Percentiles rank a stretch among this genome's conserved stretches.
phyloP scores from a whole-genome alignment of 331 rosid genomes.

The Cydonia oblonga region DNA sequence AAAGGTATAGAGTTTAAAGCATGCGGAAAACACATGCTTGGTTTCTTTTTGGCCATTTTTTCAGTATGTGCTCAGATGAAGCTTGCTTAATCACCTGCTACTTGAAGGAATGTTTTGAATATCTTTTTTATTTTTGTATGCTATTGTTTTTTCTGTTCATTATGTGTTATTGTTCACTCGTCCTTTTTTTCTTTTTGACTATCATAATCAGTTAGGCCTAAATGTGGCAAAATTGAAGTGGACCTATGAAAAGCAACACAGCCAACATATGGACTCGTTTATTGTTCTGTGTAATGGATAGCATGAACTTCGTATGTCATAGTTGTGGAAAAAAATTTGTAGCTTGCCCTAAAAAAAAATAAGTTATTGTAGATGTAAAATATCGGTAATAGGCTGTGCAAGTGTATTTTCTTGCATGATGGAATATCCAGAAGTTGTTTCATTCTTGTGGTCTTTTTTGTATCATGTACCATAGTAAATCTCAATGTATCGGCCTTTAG shows the following conservation, averaged over 20 bases:
- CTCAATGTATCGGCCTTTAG: not conserved
- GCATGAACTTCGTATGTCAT: not conserved
- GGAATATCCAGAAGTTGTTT: not conserved
- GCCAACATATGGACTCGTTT: not conserved
- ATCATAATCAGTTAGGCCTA: not conserved
- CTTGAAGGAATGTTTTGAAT: not conserved
- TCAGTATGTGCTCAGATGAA: not conserved
- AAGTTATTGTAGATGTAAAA: not conserved
- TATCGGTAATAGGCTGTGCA: not conserved
- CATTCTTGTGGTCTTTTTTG: not conserved
- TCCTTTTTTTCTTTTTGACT: too few relatives aligned
- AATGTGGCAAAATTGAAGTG: not conserved
- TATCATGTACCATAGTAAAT: not conserved
- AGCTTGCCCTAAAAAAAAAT: too few relatives aligned
- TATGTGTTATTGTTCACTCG: not conserved
- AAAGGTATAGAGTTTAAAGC: conserved; percentile 30
- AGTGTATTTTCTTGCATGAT: not conserved
- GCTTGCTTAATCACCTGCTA: not conserved
- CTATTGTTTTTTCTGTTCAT: not conserved
- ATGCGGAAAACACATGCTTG: not conserved
- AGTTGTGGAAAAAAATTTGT: not conserved
- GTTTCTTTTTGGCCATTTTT: not conserved
- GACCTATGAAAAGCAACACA: not conserved
- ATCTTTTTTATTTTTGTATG: not conserved
- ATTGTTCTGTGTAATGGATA: not conserved